phyloP scores from a whole-genome alignment of 2,329 filamentous ascomycete species.

The Penicillium sp. region DNA sequence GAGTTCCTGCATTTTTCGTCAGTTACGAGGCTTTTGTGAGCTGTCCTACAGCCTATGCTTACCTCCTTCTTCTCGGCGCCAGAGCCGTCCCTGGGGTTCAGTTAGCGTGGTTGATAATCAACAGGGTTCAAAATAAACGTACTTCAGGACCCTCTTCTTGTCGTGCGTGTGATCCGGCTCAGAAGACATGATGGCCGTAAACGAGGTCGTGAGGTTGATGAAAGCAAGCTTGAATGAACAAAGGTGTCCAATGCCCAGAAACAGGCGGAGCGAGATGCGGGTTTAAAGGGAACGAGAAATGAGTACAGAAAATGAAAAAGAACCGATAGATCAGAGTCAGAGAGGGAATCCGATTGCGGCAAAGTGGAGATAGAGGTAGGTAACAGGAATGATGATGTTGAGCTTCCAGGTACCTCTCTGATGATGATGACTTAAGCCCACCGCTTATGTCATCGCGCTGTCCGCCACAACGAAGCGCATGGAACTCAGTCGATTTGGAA shows the following conservation, averaged over 20 bases:
- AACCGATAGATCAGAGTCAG: slow-evolving; percentile 18
- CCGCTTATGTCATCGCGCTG: slow-evolving; percentile 25
- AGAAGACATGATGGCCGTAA: slow-evolving; percentile 63
- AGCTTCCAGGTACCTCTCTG: slow-evolving; percentile 25
- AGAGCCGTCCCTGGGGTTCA: slow-evolving; percentile 69
- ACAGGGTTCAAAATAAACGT: slow-evolving; percentile 41
- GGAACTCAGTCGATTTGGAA: slow-evolving; percentile 37
- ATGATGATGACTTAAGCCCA: slow-evolving; percentile 40
- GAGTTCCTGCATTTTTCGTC: slow-evolving; percentile 61
- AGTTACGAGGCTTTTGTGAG: slow-evolving; percentile 32
- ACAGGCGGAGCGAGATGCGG: slow-evolving; percentile 11
- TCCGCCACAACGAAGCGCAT: slow-evolving; percentile 37
- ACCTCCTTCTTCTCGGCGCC: slow-evolving; percentile 84
- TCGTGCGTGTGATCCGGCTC: slow-evolving; percentile 61
- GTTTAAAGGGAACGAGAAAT: slow-evolving; percentile 15
- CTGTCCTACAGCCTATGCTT: slow-evolving; percentile 35
- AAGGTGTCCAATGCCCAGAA: slow-evolving; percentile 14
- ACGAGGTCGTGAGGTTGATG: slow-evolving; percentile 22
- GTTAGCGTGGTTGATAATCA: slow-evolving; percentile 41
- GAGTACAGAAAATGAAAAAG: slow-evolving; percentile 10
- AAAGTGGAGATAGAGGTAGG: slow-evolving; percentile 17
- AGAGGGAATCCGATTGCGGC: slow-evolving; percentile 17
- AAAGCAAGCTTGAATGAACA: slow-evolving; percentile 28
- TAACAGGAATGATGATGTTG: slow-evolving; percentile 22
- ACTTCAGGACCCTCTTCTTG: slow-evolving; percentile 82